phyloP scores from a whole-genome alignment of 2,329 filamentous ascomycete species.

The Phyllosticta citriasiana region DNA sequence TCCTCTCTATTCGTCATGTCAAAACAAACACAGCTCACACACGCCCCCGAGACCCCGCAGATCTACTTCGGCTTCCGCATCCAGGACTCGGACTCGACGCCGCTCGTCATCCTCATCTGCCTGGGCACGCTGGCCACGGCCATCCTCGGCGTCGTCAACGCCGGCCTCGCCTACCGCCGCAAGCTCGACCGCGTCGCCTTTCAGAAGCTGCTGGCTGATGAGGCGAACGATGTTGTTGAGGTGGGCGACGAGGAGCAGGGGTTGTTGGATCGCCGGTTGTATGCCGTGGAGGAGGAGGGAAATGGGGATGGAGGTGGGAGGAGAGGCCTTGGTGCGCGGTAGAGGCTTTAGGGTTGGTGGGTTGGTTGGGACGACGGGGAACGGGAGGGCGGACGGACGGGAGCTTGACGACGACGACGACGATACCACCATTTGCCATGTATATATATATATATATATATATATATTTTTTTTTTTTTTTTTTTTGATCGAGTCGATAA shows the following conservation, averaged over 20 bases:
- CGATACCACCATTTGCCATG: background rate
- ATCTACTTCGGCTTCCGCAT: slow-evolving; percentile 1
- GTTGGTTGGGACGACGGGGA: background rate
- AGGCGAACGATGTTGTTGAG: slow-evolving; percentile 4
- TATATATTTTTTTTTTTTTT: background rate
- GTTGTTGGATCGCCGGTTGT: background rate
- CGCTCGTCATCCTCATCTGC: background rate
- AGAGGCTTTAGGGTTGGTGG: background rate
- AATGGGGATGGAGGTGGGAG: background rate
- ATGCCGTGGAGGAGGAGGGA: background rate
- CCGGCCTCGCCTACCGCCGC: background rate
- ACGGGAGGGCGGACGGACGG: background rate
- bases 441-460: too few relatives aligned
- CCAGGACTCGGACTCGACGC: background rate
- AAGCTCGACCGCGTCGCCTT: background rate
- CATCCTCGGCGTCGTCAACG: background rate
- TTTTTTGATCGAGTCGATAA: too few relatives aligned
- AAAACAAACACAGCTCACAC: background rate
- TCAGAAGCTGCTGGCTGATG: slow-evolving; percentile 1
- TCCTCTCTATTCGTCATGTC: background rate
- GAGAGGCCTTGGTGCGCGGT: background rate
- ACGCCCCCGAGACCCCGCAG: background rate
- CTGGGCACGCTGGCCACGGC: background rate
- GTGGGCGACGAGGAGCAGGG: slow-evolving; percentile 3
- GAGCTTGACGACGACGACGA: background rate